phyloP scores from a whole-genome alignment of 331 rosid genomes.

The Rosa hybrid region DNA sequence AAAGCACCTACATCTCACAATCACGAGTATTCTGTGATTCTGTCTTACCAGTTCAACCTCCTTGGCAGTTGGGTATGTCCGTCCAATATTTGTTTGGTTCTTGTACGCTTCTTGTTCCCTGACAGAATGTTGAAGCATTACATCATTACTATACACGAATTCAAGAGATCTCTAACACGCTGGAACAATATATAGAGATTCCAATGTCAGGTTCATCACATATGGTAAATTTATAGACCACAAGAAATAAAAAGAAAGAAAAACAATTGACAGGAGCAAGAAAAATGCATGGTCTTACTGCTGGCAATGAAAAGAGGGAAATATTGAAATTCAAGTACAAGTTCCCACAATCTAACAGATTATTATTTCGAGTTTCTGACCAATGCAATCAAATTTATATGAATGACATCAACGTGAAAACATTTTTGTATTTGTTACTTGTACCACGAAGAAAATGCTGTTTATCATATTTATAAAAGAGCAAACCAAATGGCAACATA shows the following conservation, averaged over 20 bases:
- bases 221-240: neutral
- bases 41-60: constrained; percentile 59
- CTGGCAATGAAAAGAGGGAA: neutral
- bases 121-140: constrained; percentile 12
- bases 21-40: neutral
- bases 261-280: neutral
- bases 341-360: neutral
- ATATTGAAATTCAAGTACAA: neutral
- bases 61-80: constrained; percentile 87
- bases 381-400: neutral
- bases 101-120: constrained; percentile 89
- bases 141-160: neutral
- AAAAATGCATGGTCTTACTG: neutral
- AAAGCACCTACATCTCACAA: neutral
- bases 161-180: neutral
- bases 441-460: neutral
- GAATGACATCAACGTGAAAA: neutral
- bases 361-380: neutral
- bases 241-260: neutral
- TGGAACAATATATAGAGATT: neutral
- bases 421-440: neutral
- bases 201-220: neutral
- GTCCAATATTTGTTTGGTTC: constrained; percentile 59
- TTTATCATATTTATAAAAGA: neutral
- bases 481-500: neutral